Evolutionary conservation across 2,329 filamentous ascomycete genomes (phyloP).

Genomic region (Cladosporium velox): DNA sequence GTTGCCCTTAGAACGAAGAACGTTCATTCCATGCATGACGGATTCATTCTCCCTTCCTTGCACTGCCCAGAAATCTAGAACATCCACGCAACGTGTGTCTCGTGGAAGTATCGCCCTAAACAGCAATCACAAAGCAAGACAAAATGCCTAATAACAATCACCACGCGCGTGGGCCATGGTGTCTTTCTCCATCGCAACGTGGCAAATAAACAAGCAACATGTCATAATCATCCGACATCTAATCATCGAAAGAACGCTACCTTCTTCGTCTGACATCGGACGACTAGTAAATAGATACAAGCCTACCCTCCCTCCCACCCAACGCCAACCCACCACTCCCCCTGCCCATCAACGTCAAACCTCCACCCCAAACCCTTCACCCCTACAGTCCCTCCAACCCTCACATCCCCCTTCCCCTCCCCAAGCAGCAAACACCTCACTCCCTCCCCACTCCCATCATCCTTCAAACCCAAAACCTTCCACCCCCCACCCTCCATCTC

Average conservation of each 20-base stretch:
- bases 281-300: too few species aligned
- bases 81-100: constrained; percentile 2
- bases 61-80: neutral
- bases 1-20: neutral
- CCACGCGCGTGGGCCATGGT: neutral
- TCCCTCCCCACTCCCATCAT: constrained; percentile 7
- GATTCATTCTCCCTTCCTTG: neutral
- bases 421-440: constrained; percentile 11
- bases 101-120: neutral
- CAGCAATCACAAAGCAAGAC: neutral
- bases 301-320: constrained; percentile 11
- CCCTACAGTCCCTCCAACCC: neutral
- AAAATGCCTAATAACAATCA: neutral
- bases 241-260: neutral
- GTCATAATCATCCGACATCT: neutral
- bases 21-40: neutral
- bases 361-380: constrained; percentile 9
- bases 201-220: neutral
- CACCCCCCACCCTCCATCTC: constrained; percentile 26
- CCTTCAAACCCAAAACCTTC: neutral
- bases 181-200: neutral
- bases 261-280: too few species aligned
- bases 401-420: constrained; percentile 13
- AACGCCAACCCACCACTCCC: constrained; percentile 17
- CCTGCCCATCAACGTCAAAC: constrained; percentile 5